phyloP scores from a whole-genome alignment of 305 asterid species.

The Vinca major region DNA sequence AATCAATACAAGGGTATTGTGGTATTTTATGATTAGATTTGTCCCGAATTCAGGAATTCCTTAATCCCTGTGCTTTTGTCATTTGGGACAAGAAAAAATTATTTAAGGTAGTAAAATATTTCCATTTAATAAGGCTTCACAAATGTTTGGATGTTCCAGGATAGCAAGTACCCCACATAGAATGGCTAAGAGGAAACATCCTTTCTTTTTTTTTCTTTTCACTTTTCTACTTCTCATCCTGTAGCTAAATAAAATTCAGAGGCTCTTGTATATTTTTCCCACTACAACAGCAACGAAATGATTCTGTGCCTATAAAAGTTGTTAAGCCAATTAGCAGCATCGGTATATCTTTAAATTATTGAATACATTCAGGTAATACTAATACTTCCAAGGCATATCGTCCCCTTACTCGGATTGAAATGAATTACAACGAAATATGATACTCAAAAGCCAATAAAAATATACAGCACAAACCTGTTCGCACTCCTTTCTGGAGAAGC shows the following conservation, averaged over 20 bases:
- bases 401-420: not conserved
- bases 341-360: not conserved
- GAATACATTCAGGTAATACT: not conserved
- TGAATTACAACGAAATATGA: not conserved
- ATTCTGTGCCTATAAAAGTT: slow-evolving; percentile 1
- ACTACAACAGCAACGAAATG: not conserved
- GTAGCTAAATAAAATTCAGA: not conserved
- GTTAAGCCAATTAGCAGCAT: not conserved
- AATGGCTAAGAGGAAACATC: not conserved
- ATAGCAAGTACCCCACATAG: not conserved
- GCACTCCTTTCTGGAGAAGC: slow-evolving; percentile 95
- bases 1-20: too few species aligned
- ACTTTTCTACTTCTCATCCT: not conserved
- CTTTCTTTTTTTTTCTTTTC: not conserved
- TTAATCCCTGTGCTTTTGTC: too few species aligned
- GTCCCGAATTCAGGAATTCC: too few species aligned
- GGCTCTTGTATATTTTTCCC: not conserved
- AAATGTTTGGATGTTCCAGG: not conserved
- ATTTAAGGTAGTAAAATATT: not conserved
- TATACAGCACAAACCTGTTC: slow-evolving; percentile 55
- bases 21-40: too few species aligned
- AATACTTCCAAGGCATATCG: not conserved
- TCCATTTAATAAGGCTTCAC: not conserved
- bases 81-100: too few species aligned
- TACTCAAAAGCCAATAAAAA: not conserved